A percentile compares a stretch with the other conserved stretches of the same genome.
phyloP scores from a whole-genome alignment of 495 filamentous ascomycete species.

The Hamigera avellanea region DNA sequence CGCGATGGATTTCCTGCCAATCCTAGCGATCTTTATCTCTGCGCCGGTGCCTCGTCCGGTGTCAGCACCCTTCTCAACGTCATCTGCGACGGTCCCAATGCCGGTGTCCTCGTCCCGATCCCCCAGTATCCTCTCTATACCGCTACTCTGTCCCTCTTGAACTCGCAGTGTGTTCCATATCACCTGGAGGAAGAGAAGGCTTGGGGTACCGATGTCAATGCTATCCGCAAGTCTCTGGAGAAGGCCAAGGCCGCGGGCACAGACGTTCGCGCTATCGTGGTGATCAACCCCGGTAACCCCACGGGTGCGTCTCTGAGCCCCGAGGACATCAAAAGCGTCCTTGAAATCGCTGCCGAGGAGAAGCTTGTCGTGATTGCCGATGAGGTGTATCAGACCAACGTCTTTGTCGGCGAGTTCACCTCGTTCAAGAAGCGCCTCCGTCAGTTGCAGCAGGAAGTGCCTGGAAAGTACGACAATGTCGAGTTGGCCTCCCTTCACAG shows the following conservation, averaged over 20 bases:
- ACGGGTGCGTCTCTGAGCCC: constrained; percentile 76
- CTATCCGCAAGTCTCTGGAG: constrained; percentile 58
- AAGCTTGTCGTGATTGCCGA: constrained; percentile 85
- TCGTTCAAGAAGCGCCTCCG: constrained; percentile 88
- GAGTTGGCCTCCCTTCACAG: constrained; percentile 83
- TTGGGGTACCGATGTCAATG: constrained; percentile 76
- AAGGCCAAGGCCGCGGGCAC: constrained; percentile 63
- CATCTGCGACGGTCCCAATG: constrained; percentile 67
- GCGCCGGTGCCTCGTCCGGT: constrained; percentile 82
- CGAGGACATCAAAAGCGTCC: constrained; percentile 67
- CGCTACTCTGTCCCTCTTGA: constrained; percentile 74
- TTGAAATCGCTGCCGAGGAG: constrained; percentile 77
- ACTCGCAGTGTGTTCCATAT: constrained; percentile 85
- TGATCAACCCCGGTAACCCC: constrained; percentile 98
- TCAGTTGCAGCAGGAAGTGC: constrained; percentile 62
- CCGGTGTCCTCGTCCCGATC: constrained; percentile 86
- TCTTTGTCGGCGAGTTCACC: constrained; percentile 85
- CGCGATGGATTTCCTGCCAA: constrained; percentile 82
- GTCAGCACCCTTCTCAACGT: constrained; percentile 87
- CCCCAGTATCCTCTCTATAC: constrained; percentile 98
- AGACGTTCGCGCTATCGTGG: constrained; percentile 82
- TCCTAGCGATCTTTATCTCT: constrained; percentile 70
- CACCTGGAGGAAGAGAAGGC: constrained; percentile 72
- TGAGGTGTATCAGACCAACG: constrained; percentile 98
- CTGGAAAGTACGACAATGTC: constrained; percentile 67